A percentile compares a stretch with the other conserved stretches of the same genome.
Evolutionary conservation across 2,329 filamentous ascomycete genomes (phyloP).

Genomic region (Geosmithia flava): DNA sequence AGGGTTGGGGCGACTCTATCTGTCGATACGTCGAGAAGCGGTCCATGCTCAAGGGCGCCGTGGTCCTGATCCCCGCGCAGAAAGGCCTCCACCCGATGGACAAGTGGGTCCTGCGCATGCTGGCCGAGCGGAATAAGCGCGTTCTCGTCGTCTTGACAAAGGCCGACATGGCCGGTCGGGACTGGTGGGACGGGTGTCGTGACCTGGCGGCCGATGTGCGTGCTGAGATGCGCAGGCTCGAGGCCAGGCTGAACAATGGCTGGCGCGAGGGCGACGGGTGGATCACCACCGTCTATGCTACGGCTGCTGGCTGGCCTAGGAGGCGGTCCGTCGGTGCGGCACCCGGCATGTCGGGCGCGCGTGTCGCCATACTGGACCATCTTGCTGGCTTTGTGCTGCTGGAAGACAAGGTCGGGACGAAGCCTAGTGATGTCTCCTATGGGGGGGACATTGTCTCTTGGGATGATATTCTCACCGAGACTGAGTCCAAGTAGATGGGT

Average conservation of each 20-base stretch:
- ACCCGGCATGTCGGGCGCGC: slow-evolving; percentile 25
- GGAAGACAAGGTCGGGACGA: slow-evolving; percentile 16
- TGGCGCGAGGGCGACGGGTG: slow-evolving; percentile 17
- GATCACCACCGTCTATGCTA: slow-evolving; percentile 18
- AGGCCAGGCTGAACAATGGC: slow-evolving; percentile 10
- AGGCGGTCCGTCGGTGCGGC: slow-evolving; percentile 16
- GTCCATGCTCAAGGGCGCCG: slow-evolving; percentile 33
- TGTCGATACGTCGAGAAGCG: slow-evolving; percentile 35
- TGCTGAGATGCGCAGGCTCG: slow-evolving; percentile 14
- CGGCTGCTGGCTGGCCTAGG: slow-evolving; percentile 21
- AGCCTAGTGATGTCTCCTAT: slow-evolving; percentile 21
- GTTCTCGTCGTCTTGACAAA: slow-evolving; percentile 43
- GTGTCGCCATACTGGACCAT: slow-evolving; percentile 22
- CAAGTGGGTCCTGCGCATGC: slow-evolving; percentile 29
- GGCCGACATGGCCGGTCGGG: slow-evolving; percentile 32
- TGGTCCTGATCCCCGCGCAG: slow-evolving; percentile 40
- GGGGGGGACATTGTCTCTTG: slow-evolving; percentile 23
- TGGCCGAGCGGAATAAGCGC: slow-evolving; percentile 29
- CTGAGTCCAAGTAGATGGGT: not conserved
- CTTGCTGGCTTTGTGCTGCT: slow-evolving; percentile 22
- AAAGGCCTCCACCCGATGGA: slow-evolving; percentile 38
- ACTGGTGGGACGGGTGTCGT: slow-evolving; percentile 14
- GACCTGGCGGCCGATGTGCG: slow-evolving; percentile 13
- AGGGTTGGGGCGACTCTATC: slow-evolving; percentile 40
- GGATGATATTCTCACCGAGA: slow-evolving; percentile 16